phyloP scores from a whole-genome alignment of 805 yeast species.

The Pichia membranifaciens region DNA sequence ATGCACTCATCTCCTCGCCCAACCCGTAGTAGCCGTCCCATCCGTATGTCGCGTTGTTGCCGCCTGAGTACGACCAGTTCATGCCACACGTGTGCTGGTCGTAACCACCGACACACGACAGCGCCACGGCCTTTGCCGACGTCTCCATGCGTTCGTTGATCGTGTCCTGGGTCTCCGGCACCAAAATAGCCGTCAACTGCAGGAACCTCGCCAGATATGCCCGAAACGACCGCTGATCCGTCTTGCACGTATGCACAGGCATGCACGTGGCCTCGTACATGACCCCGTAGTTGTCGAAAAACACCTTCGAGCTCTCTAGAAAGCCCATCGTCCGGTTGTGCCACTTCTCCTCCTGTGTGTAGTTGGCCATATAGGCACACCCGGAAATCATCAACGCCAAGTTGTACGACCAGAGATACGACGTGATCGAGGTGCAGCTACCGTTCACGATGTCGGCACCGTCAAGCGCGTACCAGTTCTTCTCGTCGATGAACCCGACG shows the following conservation, averaged over 20 bases:
- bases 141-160: conserved; percentile 35
- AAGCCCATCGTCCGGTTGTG: conserved; percentile 49
- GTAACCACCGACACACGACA: conserved; percentile 64
- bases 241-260: conserved; percentile 55
- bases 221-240: conserved; percentile 89
- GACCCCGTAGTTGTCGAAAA: conserved; percentile 39
- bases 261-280: conserved; percentile 87
- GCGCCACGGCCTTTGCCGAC: conserved; percentile 64
- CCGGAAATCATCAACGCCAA: conserved; percentile 77
- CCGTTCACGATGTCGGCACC: conserved; percentile 51
- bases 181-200: conserved; percentile 67
- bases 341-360: conserved; percentile 67
- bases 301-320: conserved; percentile 52
- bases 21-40: conserved; percentile 67
- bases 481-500: conserved; percentile 40
- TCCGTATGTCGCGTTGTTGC: conserved; percentile 24
- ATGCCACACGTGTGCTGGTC: conserved; percentile 76
- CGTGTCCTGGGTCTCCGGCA: conserved; percentile 45
- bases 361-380: conserved; percentile 71
- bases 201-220: conserved; percentile 73
- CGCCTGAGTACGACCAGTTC: conserved; percentile 46
- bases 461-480: conserved; percentile 51
- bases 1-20: conserved; percentile 75
- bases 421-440: conserved; percentile 58
- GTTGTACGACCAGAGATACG: conserved; percentile 79